These are phyloP conservation scores for Avena atlantica DNA, from an alignment of 176 grass and related monocot species.

Conservation along the genomic window DNA sequence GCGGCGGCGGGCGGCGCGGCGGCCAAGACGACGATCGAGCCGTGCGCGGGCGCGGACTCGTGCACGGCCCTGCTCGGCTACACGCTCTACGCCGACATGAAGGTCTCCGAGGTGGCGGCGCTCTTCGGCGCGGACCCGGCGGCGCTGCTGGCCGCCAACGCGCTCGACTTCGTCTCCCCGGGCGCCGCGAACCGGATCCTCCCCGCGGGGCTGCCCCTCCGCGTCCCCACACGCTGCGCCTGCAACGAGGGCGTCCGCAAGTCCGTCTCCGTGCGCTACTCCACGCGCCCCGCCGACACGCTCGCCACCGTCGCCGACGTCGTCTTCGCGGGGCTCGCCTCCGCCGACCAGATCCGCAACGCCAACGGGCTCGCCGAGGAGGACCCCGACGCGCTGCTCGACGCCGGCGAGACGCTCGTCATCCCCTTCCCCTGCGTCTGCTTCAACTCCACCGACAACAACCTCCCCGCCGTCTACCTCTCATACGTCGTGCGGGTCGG, in stretches of 20 bases:
- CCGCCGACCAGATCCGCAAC: conserved; percentile 78
- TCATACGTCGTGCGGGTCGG: conserved; percentile 66
- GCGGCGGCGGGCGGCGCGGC: conserved; percentile 3
- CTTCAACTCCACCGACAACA: conserved; percentile 86
- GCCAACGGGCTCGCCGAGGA: conserved; percentile 66
- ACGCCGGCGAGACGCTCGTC: conserved; percentile 49
- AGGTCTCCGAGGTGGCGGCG: conserved; percentile 80
- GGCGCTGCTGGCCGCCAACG: conserved; percentile 63
- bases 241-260: conserved; percentile 79
- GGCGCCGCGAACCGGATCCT: conserved; percentile 69
- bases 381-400: conserved; percentile 64
- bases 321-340: conserved; percentile 73
- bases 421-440: conserved; percentile 81
- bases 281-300: conserved; percentile 62
- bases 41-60: conserved; percentile 67
- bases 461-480: conserved; percentile 75
- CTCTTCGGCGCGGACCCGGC: conserved; percentile 64
- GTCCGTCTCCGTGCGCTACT: conserved; percentile 72
- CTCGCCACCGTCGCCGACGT: conserved; percentile 62
- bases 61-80: conserved; percentile 81
- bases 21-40: conserved; percentile 87
- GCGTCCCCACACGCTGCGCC: conserved; percentile 66
- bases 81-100: conserved; percentile 83
- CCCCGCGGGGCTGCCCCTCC: conserved; percentile 70
- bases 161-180: conserved; percentile 63